Conservation (phyloP, 495 filamentous ascomycete species). For the Neurospora terricola region DNA sequence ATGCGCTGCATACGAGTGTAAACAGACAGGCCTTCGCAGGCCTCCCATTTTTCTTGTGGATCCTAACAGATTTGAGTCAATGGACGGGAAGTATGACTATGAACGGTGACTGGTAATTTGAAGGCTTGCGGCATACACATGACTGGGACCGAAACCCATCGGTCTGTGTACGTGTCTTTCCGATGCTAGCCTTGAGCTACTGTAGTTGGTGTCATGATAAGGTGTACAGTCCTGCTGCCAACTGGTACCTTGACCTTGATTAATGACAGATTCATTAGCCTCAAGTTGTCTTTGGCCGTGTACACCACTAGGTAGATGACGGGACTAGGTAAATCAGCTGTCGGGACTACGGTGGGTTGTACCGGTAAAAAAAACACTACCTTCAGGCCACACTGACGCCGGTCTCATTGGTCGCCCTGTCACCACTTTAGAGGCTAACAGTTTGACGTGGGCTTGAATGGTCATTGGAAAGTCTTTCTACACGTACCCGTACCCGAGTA, state of each 20-base stretch:
- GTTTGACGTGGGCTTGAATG: neutral
- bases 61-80: neutral
- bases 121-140: too few species aligned
- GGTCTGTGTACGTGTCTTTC: neutral
- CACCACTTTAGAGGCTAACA: neutral
- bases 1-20: neutral
- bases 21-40: neutral
- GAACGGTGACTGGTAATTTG: neutral
- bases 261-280: too few species aligned
- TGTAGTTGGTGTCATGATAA: neutral
- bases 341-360: neutral
- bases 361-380: neutral
- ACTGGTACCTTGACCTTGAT: too few species aligned
- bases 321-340: neutral
- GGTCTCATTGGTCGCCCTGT: neutral
- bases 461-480: neutral
- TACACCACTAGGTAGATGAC: neutral
- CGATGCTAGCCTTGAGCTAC: neutral
- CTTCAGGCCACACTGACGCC: neutral
- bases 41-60: neutral
- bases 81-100: neutral
- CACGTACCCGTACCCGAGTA: neutral
- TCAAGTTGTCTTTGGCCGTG: neutral
- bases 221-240: neutral
- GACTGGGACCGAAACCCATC: too few species aligned